Evolutionary conservation across 768 basidiomycete genomes (phyloP).

Genomic region (Boletus vermiculosoides): DNA sequence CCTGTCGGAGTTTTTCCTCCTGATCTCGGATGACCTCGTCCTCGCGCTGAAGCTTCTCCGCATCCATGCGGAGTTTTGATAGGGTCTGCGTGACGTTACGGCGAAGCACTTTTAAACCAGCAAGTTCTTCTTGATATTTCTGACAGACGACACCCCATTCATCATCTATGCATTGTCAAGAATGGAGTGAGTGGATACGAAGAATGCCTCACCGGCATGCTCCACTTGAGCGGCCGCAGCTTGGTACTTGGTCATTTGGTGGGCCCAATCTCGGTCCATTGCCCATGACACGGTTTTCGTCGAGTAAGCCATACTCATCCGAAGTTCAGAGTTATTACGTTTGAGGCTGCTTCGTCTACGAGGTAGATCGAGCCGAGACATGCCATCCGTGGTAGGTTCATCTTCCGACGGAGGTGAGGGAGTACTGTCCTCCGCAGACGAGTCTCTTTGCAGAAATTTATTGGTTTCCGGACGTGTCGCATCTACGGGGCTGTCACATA

Average conservation of each 20-base stretch:
- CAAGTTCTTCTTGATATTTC: slow-evolving; percentile 61
- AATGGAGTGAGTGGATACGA: background rate
- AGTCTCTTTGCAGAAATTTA: slow-evolving; percentile 16
- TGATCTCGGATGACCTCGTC: slow-evolving; percentile 41
- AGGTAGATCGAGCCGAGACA: slow-evolving; percentile 34
- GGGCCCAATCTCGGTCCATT: slow-evolving; percentile 60
- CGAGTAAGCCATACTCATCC: slow-evolving; percentile 48
- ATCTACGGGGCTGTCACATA: slow-evolving; percentile 35
- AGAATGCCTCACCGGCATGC: slow-evolving; percentile 34
- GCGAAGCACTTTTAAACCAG: slow-evolving; percentile 55
- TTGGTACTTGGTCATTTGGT: slow-evolving; percentile 51
- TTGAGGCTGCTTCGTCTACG: slow-evolving; percentile 66
- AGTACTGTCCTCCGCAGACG: slow-evolving; percentile 20
- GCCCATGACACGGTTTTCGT: slow-evolving; percentile 76
- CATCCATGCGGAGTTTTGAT: slow-evolving; percentile 38
- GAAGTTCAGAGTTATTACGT: slow-evolving; percentile 47
- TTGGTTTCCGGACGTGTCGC: slow-evolving; percentile 8
- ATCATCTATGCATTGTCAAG: slow-evolving; percentile 39
- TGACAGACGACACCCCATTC: slow-evolving; percentile 59
- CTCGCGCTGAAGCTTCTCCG: slow-evolving; percentile 41
- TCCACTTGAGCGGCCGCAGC: slow-evolving; percentile 42
- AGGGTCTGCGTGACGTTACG: slow-evolving; percentile 47
- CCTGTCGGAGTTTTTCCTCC: slow-evolving; percentile 39
- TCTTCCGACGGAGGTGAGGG: slow-evolving; percentile 34
- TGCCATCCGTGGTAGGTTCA: slow-evolving; percentile 31